Evolutionary conservation across 1,139 yeast genomes (phyloP).

Genomic region (Taiozyma sp.): DNA sequence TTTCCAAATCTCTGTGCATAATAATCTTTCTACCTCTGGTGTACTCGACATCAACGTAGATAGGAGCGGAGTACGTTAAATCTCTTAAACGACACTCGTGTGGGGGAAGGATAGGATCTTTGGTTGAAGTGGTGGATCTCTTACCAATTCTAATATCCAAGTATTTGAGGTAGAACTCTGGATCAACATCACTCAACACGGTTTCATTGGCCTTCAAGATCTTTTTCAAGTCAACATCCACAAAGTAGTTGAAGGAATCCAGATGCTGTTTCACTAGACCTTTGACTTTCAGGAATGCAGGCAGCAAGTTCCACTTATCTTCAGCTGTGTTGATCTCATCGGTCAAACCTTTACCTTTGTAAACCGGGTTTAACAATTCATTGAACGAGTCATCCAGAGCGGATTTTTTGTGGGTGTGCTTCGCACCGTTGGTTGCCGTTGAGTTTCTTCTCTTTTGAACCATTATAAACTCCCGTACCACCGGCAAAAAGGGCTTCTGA

Average conservation of each 20-base stretch:
- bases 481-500: background rate
- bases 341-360: slow-evolving; percentile 78
- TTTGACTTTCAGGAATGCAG: slow-evolving; percentile 92
- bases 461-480: slow-evolving; percentile 8
- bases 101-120: slow-evolving; percentile 61
- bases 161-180: slow-evolving; percentile 89
- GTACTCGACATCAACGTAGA: slow-evolving; percentile 93
- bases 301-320: slow-evolving; percentile 94
- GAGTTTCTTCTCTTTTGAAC: slow-evolving; percentile 22
- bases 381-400: slow-evolving; percentile 50
- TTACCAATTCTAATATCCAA: slow-evolving; percentile 87
- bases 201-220: slow-evolving; percentile 87
- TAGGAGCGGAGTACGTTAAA: slow-evolving; percentile 92
- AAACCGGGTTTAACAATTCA: slow-evolving; percentile 72
- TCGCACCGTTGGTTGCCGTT: slow-evolving; percentile 1
- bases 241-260: slow-evolving; percentile 94
- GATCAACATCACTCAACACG: slow-evolving; percentile 92
- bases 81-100: slow-evolving; percentile 97
- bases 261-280: slow-evolving; percentile 96
- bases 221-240: slow-evolving; percentile 87
- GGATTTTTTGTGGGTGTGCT: slow-evolving; percentile 10
- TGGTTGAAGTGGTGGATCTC: slow-evolving; percentile 45
- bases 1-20: slow-evolving; percentile 83
- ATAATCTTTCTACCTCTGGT: slow-evolving; percentile 92
- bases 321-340: slow-evolving; percentile 88